Conservation (phyloP, 1,284 basidiomycete genomes). For the Violaceomyces palustris region DNA sequence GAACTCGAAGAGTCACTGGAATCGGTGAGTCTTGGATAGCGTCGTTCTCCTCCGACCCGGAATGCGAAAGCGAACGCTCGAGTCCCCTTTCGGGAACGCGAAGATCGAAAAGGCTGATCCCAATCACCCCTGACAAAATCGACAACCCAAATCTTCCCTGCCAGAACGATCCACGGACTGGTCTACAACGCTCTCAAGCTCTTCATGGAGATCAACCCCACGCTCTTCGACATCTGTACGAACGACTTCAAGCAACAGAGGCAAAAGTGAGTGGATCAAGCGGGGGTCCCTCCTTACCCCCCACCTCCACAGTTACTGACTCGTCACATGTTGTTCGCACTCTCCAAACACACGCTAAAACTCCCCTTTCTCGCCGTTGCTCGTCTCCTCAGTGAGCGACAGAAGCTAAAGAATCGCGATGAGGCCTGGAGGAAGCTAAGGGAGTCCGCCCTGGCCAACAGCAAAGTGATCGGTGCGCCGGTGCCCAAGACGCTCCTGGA, state of each 20-base stretch:
- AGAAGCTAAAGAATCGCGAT: slow-evolving; percentile 41
- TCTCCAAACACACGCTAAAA: no score
- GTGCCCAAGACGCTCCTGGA: slow-evolving; percentile 35
- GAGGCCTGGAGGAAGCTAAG: slow-evolving; percentile 46
- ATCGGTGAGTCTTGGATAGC: slow-evolving; percentile 69
- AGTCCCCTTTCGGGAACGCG: no score
- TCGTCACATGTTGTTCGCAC: no score
- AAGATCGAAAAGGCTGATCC: no score
- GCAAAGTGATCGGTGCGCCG: slow-evolving; percentile 32
- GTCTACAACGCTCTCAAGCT: slow-evolving; percentile 97
- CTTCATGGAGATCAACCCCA: slow-evolving; percentile 98
- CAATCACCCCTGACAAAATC: no score
- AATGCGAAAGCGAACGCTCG: slow-evolving; percentile 6
- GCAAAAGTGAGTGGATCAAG: slow-evolving; percentile 12
- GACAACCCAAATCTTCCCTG: no score
- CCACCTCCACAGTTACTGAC: no score
- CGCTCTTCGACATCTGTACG: slow-evolving; percentile 88
- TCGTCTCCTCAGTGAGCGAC: slow-evolving; percentile 33
- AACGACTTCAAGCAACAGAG: slow-evolving; percentile 87
- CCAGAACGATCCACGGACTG: slow-evolving; percentile 94
- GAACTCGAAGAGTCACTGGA: slow-evolving; percentile 98
- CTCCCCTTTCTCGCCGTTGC: neutral
- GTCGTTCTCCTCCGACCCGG: slow-evolving; percentile 2
- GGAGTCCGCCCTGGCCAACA: slow-evolving; percentile 43
- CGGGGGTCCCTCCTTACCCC: no score